Conservation (phyloP, 106 monocot species). For the Dendrobium chrysotoxum region DNA sequence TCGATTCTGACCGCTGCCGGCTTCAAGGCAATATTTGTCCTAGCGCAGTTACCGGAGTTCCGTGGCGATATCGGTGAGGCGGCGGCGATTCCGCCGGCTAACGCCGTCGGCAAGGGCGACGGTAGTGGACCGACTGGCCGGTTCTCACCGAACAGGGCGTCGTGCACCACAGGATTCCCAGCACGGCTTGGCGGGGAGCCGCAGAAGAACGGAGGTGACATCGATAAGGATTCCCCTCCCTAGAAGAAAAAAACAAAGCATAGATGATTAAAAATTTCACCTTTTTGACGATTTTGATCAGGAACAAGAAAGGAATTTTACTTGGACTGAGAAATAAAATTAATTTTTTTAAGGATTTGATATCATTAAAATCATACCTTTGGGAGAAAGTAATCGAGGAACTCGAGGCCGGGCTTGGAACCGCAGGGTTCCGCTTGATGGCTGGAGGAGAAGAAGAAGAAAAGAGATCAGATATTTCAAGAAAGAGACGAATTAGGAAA, state of each 20-base stretch:
- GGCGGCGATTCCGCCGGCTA: neutral
- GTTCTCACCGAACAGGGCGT: constrained; percentile 32
- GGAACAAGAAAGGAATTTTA: neutral
- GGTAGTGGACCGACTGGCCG: neutral
- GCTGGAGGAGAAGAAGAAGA: neutral
- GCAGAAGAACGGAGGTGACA: constrained; percentile 39
- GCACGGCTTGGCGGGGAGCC: constrained; percentile 39
- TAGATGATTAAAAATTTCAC: neutral
- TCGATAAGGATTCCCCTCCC: constrained; percentile 11
- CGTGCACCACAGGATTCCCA: constrained; percentile 36
- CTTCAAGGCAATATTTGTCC: constrained; percentile 12
- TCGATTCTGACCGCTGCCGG: constrained; percentile 28
- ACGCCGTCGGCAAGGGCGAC: neutral
- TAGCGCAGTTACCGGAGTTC: neutral
- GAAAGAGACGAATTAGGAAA: neutral
- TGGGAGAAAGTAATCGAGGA: constrained; percentile 9
- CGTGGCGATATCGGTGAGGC: neutral
- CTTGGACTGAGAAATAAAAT: no score
- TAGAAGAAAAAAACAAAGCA: neutral
- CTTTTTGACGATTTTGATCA: neutral
- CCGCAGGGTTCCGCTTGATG: constrained; percentile 13
- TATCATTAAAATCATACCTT: constrained; percentile 5
- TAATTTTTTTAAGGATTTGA: neutral
- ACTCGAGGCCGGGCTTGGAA: constrained; percentile 4
- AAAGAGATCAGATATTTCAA: neutral